Percentiles rank a stretch among this genome's conserved stretches.
phyloP scores from a whole-genome alignment of 805 yeast species.

The Candida ovalis region DNA sequence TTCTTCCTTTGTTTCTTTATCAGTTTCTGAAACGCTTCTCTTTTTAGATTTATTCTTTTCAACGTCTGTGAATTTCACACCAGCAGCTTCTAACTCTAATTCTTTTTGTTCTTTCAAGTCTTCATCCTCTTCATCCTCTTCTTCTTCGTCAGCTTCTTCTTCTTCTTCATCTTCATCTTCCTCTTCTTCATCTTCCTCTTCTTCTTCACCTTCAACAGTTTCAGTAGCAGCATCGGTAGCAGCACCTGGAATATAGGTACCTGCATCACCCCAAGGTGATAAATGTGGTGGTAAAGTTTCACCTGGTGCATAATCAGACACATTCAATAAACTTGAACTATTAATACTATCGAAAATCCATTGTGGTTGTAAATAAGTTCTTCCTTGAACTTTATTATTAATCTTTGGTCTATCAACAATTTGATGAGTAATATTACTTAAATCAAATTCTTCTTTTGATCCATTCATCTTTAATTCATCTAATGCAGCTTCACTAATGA shows the following conservation, averaged over 20 bases:
- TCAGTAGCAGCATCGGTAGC: conserved; percentile 34
- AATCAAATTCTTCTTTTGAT: conserved; percentile 49
- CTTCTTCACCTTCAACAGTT: conserved; percentile 41
- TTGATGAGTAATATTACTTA: conserved; percentile 82
- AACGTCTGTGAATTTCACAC: conserved; percentile 69
- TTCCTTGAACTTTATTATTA: conserved; percentile 72
- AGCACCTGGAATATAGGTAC: conserved; percentile 81
- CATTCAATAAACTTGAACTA: conserved; percentile 69
- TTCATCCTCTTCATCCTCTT: conserved; percentile 47
- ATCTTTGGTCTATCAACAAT: conserved; percentile 89
- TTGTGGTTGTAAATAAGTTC: conserved; percentile 95
- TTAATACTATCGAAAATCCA: conserved; percentile 95
- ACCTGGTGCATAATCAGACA: conserved; percentile 85
- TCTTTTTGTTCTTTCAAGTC: conserved; percentile 70
- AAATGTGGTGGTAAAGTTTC: conserved; percentile 94
- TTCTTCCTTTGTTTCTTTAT: conserved; percentile 60
- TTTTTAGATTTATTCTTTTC: conserved; percentile 35
- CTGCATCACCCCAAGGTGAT: conserved; percentile 98
- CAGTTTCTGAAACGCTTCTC: conserved; percentile 37
- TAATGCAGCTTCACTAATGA: conserved; percentile 81
- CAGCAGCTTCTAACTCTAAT: conserved; percentile 85
- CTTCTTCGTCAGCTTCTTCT: conserved; percentile 52
- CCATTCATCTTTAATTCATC: conserved; percentile 62
- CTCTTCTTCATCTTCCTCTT: conserved; percentile 43
- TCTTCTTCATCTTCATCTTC: conserved; percentile 50